Percentiles rank a stretch among this genome's conserved stretches.
Evolutionary conservation across 1,284 basidiomycete species (phyloP).

Genomic region (Cryptococcus jaspeensis): DNA sequence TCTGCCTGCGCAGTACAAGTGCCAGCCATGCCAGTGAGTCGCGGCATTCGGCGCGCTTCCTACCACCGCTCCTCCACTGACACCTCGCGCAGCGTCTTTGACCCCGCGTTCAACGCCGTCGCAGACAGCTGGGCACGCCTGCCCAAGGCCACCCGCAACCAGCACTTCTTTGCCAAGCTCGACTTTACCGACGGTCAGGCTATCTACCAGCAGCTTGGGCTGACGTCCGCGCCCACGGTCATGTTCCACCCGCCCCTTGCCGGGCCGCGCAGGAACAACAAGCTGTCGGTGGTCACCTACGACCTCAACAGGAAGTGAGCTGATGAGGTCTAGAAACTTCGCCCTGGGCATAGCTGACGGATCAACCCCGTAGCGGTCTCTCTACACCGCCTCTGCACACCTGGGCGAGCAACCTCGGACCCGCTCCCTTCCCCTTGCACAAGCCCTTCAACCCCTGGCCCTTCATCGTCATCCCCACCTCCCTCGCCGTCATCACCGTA

Average conservation of each 20-base stretch:
- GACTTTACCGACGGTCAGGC: constrained; percentile 75
- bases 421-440: constrained; percentile 43
- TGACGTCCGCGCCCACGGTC: constrained; percentile 76
- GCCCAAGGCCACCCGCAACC: constrained; percentile 62
- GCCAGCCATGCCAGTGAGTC: constrained; percentile 54
- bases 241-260: constrained; percentile 70
- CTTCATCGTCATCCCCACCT: constrained; percentile 64
- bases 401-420: constrained; percentile 68
- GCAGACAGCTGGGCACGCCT: constrained; percentile 74
- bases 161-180: constrained; percentile 86
- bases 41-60: background rate
- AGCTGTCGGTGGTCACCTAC: constrained; percentile 63
- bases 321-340: background rate
- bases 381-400: constrained; percentile 71
- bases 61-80: background rate
- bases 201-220: constrained; percentile 72
- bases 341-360: background rate
- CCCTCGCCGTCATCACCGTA: constrained; percentile 34
- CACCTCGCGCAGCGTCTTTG: constrained; percentile 55
- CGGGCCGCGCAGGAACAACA: constrained; percentile 62
- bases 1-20: constrained; percentile 68
- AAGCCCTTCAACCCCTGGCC: constrained; percentile 48
- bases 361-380: constrained; percentile 65
- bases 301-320: constrained; percentile 68
- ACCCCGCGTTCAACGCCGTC: constrained; percentile 73